These are phyloP conservation scores for Pezicula radicicola DNA, from an alignment of 2,329 filamentous ascomycete genomes.

Conservation along the genomic window DNA sequence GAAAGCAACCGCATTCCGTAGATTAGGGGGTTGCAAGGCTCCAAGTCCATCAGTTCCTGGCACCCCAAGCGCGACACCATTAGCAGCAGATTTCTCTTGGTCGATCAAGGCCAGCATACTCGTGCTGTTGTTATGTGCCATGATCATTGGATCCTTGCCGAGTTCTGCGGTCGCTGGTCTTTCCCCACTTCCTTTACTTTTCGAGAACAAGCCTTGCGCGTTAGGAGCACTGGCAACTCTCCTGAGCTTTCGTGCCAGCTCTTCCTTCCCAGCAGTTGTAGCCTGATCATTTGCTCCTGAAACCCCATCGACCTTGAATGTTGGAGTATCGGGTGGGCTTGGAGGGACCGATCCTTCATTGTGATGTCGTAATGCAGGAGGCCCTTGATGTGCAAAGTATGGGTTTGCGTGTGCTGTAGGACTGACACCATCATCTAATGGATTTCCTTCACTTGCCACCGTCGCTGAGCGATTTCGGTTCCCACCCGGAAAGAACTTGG, in stretches of 20 bases:
- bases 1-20: conserved; percentile 72
- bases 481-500: conserved; percentile 83
- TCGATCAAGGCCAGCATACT: conserved; percentile 45
- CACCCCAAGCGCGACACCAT: conserved; percentile 32
- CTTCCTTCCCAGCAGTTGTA: conserved; percentile 80
- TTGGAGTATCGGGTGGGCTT: conserved; percentile 87
- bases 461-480: conserved; percentile 86
- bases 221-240: conserved; percentile 96
- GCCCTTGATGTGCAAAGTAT: conserved; percentile 95
- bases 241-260: conserved; percentile 86
- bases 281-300: conserved; percentile 63
- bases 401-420: conserved; percentile 94
- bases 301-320: conserved; percentile 68
- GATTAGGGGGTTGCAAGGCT: conserved; percentile 64
- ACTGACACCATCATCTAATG: conserved; percentile 82
- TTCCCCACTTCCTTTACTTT: conserved; percentile 54
- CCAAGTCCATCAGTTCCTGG: conserved; percentile 51
- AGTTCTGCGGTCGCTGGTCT: conserved; percentile 83
- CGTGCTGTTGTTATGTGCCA: conserved; percentile 55
- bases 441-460: conserved; percentile 88
- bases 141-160: conserved; percentile 66
- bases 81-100: conserved; percentile 36
- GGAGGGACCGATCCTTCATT: conserved; percentile 91
- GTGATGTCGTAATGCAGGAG: conserved; percentile 88
- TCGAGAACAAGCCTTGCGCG: conserved; percentile 83